Percentiles rank a stretch among this genome's conserved stretches.
These are phyloP conservation scores for Glaciozyma antarctica DNA, from an alignment of 768 basidiomycete genomes.

Conservation along the genomic window DNA sequence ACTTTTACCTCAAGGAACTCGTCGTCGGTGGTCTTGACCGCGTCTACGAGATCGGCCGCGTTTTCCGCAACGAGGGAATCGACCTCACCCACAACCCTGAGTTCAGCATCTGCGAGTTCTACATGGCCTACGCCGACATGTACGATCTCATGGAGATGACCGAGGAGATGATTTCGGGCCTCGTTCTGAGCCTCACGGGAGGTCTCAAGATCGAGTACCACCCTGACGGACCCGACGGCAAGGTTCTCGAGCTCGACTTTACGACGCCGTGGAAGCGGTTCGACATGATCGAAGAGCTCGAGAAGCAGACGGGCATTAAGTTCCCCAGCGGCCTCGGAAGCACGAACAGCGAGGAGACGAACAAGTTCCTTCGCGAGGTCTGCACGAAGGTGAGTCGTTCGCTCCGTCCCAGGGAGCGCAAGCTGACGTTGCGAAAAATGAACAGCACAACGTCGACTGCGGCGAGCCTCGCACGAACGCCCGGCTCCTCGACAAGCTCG, in stretches of 20 bases:
- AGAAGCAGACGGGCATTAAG: conserved; percentile 80
- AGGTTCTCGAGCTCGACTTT: conserved; percentile 68
- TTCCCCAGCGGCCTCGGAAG: conserved; percentile 88
- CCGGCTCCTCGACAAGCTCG: conserved; percentile 92
- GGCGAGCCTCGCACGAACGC: conserved; percentile 91
- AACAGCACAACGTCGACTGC: conserved; percentile 89
- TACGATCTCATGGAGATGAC: conserved; percentile 97
- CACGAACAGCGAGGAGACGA: conserved; percentile 78
- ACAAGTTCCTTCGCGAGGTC: conserved; percentile 74
- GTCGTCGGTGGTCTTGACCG: conserved; percentile 94
- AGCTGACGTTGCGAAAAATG: not conserved
- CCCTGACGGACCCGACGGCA: conserved; percentile 72
- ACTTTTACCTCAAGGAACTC: conserved; percentile 95
- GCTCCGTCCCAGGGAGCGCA: not conserved
- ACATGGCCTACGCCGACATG: conserved; percentile 99
- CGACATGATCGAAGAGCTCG: conserved; percentile 93
- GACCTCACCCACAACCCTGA: conserved; percentile 99
- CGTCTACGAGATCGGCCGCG: conserved; percentile 95
- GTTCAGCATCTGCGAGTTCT: conserved; percentile 99
- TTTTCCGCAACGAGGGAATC: conserved; percentile 97
- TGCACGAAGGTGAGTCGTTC: conserved; percentile 59
- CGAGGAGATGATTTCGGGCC: conserved; percentile 74
- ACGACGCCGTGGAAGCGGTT: conserved; percentile 93
- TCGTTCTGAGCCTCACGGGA: conserved; percentile 76
- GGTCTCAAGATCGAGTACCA: conserved; percentile 78